Percentiles rank a stretch among this genome's conserved stretches.
phyloP scores from a whole-genome alignment of 495 filamentous ascomycete species.

The Penicillium fimorum region DNA sequence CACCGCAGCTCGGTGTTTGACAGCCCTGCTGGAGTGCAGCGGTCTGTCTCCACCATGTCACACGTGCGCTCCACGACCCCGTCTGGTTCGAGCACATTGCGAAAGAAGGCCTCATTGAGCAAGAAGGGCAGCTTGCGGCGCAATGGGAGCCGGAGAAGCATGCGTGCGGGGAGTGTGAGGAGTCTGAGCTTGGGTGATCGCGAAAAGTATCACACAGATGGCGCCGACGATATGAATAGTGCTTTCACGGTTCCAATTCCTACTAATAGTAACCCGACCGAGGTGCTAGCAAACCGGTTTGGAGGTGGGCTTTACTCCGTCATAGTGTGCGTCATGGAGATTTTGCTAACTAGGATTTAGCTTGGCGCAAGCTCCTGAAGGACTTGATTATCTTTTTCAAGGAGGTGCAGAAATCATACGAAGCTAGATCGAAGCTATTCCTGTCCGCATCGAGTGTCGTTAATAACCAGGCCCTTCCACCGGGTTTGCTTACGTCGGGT shows the following conservation, averaged over 20 bases:
- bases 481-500: constrained; percentile 69
- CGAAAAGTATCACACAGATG: constrained; percentile 54
- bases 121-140: constrained; percentile 73
- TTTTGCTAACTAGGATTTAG: constrained; percentile 45
- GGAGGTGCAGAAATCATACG: constrained; percentile 88
- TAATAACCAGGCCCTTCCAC: constrained; percentile 72
- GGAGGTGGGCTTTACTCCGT: constrained; percentile 59
- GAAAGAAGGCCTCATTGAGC: constrained; percentile 79
- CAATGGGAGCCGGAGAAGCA: constrained; percentile 70
- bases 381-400: constrained; percentile 93
- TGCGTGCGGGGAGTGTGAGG: constrained; percentile 77
- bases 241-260: constrained; percentile 87
- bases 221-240: constrained; percentile 72
- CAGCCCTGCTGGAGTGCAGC: constrained; percentile 41
- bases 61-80: constrained; percentile 51
- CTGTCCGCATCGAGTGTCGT: constrained; percentile 79
- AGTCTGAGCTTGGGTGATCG: constrained; percentile 65
- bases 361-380: constrained; percentile 94
- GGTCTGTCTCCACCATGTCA: constrained; percentile 55
- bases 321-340: neutral
- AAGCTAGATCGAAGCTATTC: constrained; percentile 77
- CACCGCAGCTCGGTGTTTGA: constrained; percentile 62
- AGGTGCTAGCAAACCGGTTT: constrained; percentile 85
- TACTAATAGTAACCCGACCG: constrained; percentile 82
- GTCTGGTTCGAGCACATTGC: constrained; percentile 74